Base-by-base conservation (phyloP, 2,329 filamentous ascomycete genomes). In the Microdochium paspali region DNA sequence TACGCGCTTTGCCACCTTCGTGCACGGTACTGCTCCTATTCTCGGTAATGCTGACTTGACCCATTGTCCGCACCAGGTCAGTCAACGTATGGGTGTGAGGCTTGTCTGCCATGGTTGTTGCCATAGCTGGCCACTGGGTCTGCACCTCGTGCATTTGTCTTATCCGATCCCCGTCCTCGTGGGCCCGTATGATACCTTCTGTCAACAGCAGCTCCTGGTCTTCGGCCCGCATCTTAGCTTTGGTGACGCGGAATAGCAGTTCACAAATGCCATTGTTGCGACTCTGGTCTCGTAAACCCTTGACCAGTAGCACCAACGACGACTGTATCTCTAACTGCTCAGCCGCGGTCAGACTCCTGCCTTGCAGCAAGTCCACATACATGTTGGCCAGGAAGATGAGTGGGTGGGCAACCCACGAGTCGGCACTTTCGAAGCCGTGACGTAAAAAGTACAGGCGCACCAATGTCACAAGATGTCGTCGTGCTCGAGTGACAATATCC, bases 381-480 rank as follows among this genome's bases (percentile, higher is more conserved):
- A 51, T 52, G 43, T 56, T 58, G 1, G 51, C 56, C 15, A 60
- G 43, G 21, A 56, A 28, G 3, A 50, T 46, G 5, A 62, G 50
- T 26, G 50, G 53, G 2, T 53, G 48, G 3, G 53, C 43, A 3
- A 61, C 49, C 3, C 50, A 53, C 4, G 44, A 18, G 46, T 61
- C 56, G 21, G 53, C 47, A 3, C 46, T 51, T 25, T 58, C 56
- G 48, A 58, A 63, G 1, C 60, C 60, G 44, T 63, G 61, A 2
- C 61, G 60, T 15, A 56, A 49, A 45, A 62, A 63, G 49, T 62
- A 62, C 15, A 62, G 35, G 12, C 59, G 56, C n/a, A 62, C 21
- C 4, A 63, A 49, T 6, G 58, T 58, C 43, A 61, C 58, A 4
- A 62, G 52, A 35, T 54, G 54, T 3, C 44, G 46, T 26, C 54